phyloP scores from a whole-genome alignment of 495 filamentous ascomycete species.

The Trichoderma erinaceum region DNA sequence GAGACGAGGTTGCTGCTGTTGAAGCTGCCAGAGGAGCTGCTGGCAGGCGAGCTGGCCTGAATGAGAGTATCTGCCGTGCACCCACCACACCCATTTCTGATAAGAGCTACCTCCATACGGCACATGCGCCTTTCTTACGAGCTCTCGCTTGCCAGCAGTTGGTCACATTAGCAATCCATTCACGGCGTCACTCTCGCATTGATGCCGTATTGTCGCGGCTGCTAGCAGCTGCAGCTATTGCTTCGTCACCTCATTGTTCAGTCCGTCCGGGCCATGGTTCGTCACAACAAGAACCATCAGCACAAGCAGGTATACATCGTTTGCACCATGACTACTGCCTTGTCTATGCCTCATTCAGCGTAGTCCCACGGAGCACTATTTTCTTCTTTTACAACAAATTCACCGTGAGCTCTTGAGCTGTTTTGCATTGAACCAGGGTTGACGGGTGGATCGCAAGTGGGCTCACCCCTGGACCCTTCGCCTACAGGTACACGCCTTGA shows the following conservation, averaged over 20 bases:
- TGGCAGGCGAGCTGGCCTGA: neutral
- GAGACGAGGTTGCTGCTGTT: neutral
- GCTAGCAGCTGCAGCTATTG: neutral
- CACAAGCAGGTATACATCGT: neutral
- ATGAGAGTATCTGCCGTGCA: constrained; percentile 6
- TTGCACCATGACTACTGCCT: neutral
- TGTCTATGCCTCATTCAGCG: neutral
- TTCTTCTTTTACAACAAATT: neutral
- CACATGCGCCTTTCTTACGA: neutral
- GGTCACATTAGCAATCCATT: neutral
- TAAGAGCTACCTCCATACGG: neutral
- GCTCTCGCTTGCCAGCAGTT: neutral
- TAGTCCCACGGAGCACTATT: neutral
- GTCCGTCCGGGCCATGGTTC: too few species aligned
- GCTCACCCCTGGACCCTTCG: constrained; percentile 8
- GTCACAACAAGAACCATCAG: too few species aligned
- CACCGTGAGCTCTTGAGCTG: neutral
- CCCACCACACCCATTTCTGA: constrained; percentile 6
- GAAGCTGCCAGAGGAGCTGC: neutral
- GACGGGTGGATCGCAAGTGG: neutral
- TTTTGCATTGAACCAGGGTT: constrained; percentile 13
- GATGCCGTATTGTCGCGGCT: neutral
- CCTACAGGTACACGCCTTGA: constrained; percentile 3
- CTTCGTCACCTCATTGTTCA: too few species aligned
- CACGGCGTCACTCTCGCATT: neutral